Percentiles rank a stretch among this genome's conserved stretches.
Evolutionary conservation across 805 yeast genomes (phyloP).

Genomic region (Helenozyma rhizophorensis): DNA sequence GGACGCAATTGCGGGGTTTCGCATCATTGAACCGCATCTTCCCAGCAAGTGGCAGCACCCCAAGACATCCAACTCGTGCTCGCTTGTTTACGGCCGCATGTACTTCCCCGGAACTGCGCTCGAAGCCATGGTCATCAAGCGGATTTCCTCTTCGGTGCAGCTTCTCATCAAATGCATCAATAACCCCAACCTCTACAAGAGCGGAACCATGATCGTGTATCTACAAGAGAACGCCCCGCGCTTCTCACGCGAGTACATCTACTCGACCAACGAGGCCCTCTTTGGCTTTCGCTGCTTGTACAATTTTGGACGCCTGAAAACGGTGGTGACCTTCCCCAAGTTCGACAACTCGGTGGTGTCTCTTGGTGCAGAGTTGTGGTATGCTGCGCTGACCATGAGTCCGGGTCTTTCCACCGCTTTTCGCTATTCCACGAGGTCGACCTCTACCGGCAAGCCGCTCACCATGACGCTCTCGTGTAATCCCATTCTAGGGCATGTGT

Average conservation of each 20-base stretch:
- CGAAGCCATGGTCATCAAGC: slow-evolving; percentile 79
- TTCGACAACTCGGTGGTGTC: slow-evolving; percentile 64
- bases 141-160: slow-evolving; percentile 58
- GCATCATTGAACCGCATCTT: slow-evolving; percentile 46
- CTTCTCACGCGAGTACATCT: slow-evolving; percentile 68
- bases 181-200: slow-evolving; percentile 51
- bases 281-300: slow-evolving; percentile 78
- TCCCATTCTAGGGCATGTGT: slow-evolving; percentile 85
- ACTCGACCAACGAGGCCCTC: slow-evolving; percentile 78
- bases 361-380: slow-evolving; percentile 85
- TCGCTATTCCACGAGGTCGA: slow-evolving; percentile 79
- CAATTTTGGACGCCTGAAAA: slow-evolving; percentile 44
- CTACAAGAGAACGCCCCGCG: slow-evolving; percentile 64
- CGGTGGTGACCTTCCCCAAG: slow-evolving; percentile 22
- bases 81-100: slow-evolving; percentile 78
- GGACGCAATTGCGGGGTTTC: slow-evolving; percentile 66
- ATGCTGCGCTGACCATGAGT: slow-evolving; percentile 74
- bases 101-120: slow-evolving; percentile 81
- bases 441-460: slow-evolving; percentile 83
- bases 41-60: slow-evolving; percentile 5
- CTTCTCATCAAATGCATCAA: slow-evolving; percentile 71
- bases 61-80: slow-evolving; percentile 10
- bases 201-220: slow-evolving; percentile 59
- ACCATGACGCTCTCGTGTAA: slow-evolving; percentile 83
- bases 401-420: slow-evolving; percentile 88